phyloP scores from a whole-genome alignment of 2,329 filamentous ascomycete species.

The Nigrograna mackinnonii region DNA sequence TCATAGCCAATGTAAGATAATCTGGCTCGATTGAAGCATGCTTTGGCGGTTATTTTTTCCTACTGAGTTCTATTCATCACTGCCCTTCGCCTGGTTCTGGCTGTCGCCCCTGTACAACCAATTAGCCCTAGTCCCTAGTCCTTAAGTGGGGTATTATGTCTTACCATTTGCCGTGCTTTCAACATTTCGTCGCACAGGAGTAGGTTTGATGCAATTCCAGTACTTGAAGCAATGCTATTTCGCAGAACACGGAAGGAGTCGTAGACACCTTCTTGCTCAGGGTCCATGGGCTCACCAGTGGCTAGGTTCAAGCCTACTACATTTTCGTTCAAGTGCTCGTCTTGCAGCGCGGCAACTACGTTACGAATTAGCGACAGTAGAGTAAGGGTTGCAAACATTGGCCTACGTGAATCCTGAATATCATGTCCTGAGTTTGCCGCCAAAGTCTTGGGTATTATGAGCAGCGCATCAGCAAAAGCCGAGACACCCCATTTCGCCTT shows the following conservation, averaged over 20 bases:
- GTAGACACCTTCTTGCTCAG: slow-evolving; percentile 87
- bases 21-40: too few species aligned
- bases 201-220: slow-evolving; percentile 93
- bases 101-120: slow-evolving; percentile 29
- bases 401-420: slow-evolving; percentile 90
- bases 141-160: slow-evolving; percentile 1
- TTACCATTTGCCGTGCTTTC: slow-evolving; percentile 93
- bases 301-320: slow-evolving; percentile 83
- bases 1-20: too few species aligned
- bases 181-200: slow-evolving; percentile 95
- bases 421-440: slow-evolving; percentile 96
- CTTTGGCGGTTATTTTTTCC: too few species aligned
- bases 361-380: slow-evolving; percentile 14
- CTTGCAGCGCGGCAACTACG: slow-evolving; percentile 82
- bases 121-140: not conserved
- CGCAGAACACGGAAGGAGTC: slow-evolving; percentile 95
- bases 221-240: slow-evolving; percentile 91
- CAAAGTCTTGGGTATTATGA: slow-evolving; percentile 96
- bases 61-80: slow-evolving; percentile 10
- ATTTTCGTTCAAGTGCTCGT: slow-evolving; percentile 83
- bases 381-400: slow-evolving; percentile 4
- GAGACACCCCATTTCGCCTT: slow-evolving; percentile 96
- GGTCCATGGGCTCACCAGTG: slow-evolving; percentile 93
- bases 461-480: slow-evolving; percentile 91
- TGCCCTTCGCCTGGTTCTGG: slow-evolving; percentile 31